Percentiles rank a stretch among this genome's conserved stretches.
phyloP scores from a whole-genome alignment of 352 stramenopile species.

The Phytophthora podocarpi region DNA sequence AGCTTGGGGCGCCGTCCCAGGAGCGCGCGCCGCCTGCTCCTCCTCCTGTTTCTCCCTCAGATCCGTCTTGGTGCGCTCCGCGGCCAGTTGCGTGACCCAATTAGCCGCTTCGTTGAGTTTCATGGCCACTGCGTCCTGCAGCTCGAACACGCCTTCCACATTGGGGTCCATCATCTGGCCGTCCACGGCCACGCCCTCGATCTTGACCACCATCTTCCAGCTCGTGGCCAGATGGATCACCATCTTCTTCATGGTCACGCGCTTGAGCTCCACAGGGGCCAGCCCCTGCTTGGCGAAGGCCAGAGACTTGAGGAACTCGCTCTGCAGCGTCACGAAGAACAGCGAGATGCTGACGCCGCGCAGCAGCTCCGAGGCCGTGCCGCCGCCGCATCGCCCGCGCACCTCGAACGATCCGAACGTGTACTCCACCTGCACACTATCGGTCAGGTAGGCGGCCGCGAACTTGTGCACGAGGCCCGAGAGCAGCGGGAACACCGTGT shows the following conservation, averaged over 20 bases:
- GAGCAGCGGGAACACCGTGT: conserved; percentile 65
- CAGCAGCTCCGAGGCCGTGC: conserved; percentile 22
- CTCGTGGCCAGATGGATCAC: conserved; percentile 53
- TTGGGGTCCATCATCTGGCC: conserved; percentile 54
- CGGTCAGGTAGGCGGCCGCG: conserved; percentile 53
- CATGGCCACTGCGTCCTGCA: conserved; percentile 61
- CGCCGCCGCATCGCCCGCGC: conserved; percentile 19
- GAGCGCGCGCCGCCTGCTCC: conserved; percentile 2
- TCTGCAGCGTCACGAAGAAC: conserved; percentile 57
- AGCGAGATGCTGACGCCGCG: conserved; percentile 57
- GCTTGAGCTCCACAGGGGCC: conserved; percentile 46
- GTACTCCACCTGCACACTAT: conserved; percentile 59
- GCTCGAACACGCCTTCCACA: conserved; percentile 40
- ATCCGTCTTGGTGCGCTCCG: conserved; percentile 45
- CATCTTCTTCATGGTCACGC: conserved; percentile 48
- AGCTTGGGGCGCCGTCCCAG: conserved; percentile 20
- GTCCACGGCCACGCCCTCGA: conserved; percentile 54
- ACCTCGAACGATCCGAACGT: conserved; percentile 52
- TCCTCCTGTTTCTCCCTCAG: conserved; percentile 36
- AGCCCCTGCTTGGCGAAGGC: conserved; percentile 64
- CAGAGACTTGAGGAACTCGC: conserved; percentile 59
- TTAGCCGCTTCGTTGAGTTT: conserved; percentile 51
- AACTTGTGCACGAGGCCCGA: conserved; percentile 61
- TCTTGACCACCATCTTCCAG: conserved; percentile 59
- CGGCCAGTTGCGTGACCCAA: conserved; percentile 41